Evolutionary conservation across 176 grass and related monocot species (phyloP).

Genomic region (Saccharum officinarum): DNA sequence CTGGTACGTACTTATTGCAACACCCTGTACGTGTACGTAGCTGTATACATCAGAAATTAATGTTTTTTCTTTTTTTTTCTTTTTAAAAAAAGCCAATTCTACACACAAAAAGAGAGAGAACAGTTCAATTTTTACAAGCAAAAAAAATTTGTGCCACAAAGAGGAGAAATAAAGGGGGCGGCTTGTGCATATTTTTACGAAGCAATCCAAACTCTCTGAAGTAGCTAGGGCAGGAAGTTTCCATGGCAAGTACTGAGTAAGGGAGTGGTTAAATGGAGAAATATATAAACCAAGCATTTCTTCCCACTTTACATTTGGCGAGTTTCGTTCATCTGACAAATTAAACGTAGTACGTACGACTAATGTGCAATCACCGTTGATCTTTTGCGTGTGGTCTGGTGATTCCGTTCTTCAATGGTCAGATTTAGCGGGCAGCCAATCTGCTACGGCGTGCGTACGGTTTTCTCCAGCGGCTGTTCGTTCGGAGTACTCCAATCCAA

Average conservation of each 20-base stretch:
- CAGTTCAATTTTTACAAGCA: not conserved
- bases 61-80: too few relatives aligned
- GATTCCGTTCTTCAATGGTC: not conserved
- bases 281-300: too few relatives aligned
- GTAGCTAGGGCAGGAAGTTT: not conserved
- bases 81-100: too few relatives aligned
- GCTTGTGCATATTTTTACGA: not conserved
- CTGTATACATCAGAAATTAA: too few relatives aligned
- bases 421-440: slow-evolving; percentile 23
- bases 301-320: not conserved
- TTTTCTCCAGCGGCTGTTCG: slow-evolving; percentile 4
- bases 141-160: not conserved
- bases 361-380: not conserved
- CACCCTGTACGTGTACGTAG: not conserved
- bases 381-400: not conserved
- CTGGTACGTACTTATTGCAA: not conserved
- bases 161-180: not conserved
- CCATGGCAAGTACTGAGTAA: not conserved
- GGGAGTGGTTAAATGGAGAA: not conserved
- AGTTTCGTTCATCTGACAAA: not conserved
- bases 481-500: too few relatives aligned
- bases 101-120: not conserved
- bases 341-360: not conserved
- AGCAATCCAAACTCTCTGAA: not conserved
- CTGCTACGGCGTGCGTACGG: slow-evolving; percentile 8